These are phyloP conservation scores for Batkoa obscura DNA, from an alignment of 371 early-diverging fungal genomes.

Conservation along the genomic window DNA sequence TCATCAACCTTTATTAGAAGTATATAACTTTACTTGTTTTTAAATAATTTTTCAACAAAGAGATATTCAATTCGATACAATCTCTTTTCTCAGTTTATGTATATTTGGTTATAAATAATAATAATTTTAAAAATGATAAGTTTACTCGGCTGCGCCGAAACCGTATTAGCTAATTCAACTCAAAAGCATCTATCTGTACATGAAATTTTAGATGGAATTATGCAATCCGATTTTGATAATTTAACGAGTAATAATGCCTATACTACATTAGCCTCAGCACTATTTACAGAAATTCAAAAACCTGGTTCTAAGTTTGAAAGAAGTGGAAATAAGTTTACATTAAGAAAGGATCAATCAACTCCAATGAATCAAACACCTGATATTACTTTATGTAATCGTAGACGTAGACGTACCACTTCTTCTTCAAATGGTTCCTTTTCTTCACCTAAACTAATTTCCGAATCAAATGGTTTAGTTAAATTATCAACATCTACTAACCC, in stretches of 20 bases:
- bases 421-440: neutral
- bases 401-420: neutral
- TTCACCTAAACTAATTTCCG: too few relatives aligned
- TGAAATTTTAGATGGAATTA: neutral
- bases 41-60: too few relatives aligned
- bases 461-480: neutral
- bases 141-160: slow-evolving; percentile 5
- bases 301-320: slow-evolving; percentile 1
- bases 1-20: too few relatives aligned
- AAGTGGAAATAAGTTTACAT: slow-evolving; percentile 5
- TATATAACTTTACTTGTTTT: too few relatives aligned
- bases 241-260: neutral
- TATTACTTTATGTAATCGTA: neutral
- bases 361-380: neutral
- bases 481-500: slow-evolving; percentile 3
- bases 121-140: neutral
- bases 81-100: too few relatives aligned
- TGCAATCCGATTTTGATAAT: neutral
- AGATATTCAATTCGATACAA: too few relatives aligned
- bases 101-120: too few relatives aligned
- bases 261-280: neutral
- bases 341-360: neutral
- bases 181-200: slow-evolving; percentile 2
- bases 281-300: slow-evolving; percentile 3
- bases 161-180: neutral